Conservation (phyloP, 176 grass and related monocot species). For the Oryza australiensis region DNA sequence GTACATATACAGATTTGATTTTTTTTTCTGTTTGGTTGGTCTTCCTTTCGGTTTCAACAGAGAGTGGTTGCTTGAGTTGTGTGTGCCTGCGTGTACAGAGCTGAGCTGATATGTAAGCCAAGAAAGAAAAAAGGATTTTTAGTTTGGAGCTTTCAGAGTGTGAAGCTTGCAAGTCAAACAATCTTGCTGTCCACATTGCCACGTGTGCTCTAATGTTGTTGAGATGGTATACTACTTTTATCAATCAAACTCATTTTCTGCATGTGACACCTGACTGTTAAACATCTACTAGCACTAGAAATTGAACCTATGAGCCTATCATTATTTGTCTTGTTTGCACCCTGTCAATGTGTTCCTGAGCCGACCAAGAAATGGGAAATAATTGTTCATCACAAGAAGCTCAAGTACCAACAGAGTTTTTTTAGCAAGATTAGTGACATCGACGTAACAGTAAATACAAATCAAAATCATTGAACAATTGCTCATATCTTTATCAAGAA, state of each 20-base stretch:
- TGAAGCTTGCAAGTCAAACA: slow-evolving; percentile 44
- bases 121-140: not conserved
- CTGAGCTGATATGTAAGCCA: slow-evolving; percentile 27
- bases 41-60: not conserved
- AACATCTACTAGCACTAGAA: not conserved
- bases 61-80: slow-evolving; percentile 31
- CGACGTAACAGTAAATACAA: not conserved
- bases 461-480: not conserved
- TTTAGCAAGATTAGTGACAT: not conserved
- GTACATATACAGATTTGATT: not conserved
- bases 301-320: not conserved
- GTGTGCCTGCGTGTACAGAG: slow-evolving; percentile 40
- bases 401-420: not conserved
- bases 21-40: not conserved
- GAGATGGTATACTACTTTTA: not conserved
- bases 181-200: not conserved
- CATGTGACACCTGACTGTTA: not conserved
- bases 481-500: slow-evolving; percentile 1
- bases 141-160: not conserved
- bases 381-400: slow-evolving; percentile 15
- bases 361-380: slow-evolving; percentile 10
- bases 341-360: slow-evolving; percentile 18
- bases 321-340: slow-evolving; percentile 2
- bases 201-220: slow-evolving; percentile 4
- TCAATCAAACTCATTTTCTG: not conserved